Evolutionary conservation across 805 yeast genomes (phyloP), one percentile per base, ranked within the genome.

Genomic region (Sungouiozyma ichnusensis): DNA sequence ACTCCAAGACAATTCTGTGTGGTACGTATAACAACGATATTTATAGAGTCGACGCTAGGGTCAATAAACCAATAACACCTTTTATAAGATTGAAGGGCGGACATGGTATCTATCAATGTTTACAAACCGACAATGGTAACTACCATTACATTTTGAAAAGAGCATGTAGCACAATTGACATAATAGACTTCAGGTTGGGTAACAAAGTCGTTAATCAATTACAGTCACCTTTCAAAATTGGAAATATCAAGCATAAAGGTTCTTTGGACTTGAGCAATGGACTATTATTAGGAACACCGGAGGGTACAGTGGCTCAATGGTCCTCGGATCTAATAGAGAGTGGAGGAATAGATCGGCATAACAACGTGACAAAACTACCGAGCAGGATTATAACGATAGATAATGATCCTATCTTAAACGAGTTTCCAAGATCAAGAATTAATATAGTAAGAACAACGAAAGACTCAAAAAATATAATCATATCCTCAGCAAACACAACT

Each of bases 51-150:
- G 67, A 63, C 43, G 33, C 43, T 2, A 45, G 59, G 32, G 43
- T 40, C 7, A 16, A 16, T 17, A 9, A 34, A 3, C n/a, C n/a
- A n/a, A 16, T 27, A 14, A 16, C 20, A 16, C 20, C 16, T 8
- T 17, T 16, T 18, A 4, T 15, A 16, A 3, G 16, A 17, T 13
- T 17, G n/a, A 16, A 24, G 5, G n/a, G n/a, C 24, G 36, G 68
- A 57, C 3, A 56, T 44, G 48, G 74, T 65, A 3, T 51, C 56
- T 15, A 55, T 51, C 73, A 68, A 46, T 33, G 68, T 0, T 16
- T 69, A 5, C 57, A 49, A 20, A 62, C 69, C 16, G 51, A 49
- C 1, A 68, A 65, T 49, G 68, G 64, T 3, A 60, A 58, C 33
- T 68, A 58, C 39, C 16, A 66, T 4, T 69, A 57, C 41, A 55